Percentiles rank a stretch among this genome's conserved stretches.
These are phyloP conservation scores for Daldinia loculata DNA, from an alignment of 495 filamentous ascomycete species.

Conservation along the genomic window DNA sequence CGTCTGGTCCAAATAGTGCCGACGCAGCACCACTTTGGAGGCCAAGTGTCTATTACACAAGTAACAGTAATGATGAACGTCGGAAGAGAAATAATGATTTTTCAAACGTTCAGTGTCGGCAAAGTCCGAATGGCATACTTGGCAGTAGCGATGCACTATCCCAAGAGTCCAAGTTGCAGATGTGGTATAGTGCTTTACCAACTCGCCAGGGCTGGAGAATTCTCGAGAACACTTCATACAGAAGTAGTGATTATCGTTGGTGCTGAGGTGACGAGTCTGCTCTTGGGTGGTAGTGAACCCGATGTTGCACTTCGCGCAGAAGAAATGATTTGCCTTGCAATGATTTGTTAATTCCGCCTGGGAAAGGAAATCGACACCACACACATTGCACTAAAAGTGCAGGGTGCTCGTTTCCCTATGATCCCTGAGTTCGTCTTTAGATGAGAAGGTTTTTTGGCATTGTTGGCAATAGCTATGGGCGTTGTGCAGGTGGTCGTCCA, in stretches of 20 bases:
- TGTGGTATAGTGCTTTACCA: neutral
- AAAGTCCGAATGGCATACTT: slow-evolving; percentile 13
- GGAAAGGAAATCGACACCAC: slow-evolving; percentile 18
- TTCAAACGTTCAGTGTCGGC: neutral
- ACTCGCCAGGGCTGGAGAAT: neutral
- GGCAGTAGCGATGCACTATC: slow-evolving; percentile 1
- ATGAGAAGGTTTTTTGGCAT: slow-evolving; percentile 2
- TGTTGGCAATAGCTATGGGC: neutral
- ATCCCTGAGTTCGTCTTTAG: neutral
- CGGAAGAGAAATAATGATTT: slow-evolving; percentile 7
- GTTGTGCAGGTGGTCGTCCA: neutral
- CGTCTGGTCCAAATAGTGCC: neutral
- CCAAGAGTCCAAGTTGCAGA: neutral
- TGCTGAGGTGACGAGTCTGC: neutral
- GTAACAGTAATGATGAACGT: slow-evolving; percentile 4
- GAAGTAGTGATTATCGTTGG: slow-evolving; percentile 1
- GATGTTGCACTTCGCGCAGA: slow-evolving; percentile 4
- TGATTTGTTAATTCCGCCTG: neutral
- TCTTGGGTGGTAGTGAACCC: neutral
- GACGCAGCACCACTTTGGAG: neutral
- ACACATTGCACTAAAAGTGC: slow-evolving; percentile 28
- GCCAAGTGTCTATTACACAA: neutral
- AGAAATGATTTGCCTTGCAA: slow-evolving; percentile 6
- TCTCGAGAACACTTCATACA: slow-evolving; percentile 10
- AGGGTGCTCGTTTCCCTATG: neutral